These are phyloP conservation scores for Endothia cerciana DNA, from an alignment of 2,329 filamentous ascomycete genomes.

Conservation along the genomic window DNA sequence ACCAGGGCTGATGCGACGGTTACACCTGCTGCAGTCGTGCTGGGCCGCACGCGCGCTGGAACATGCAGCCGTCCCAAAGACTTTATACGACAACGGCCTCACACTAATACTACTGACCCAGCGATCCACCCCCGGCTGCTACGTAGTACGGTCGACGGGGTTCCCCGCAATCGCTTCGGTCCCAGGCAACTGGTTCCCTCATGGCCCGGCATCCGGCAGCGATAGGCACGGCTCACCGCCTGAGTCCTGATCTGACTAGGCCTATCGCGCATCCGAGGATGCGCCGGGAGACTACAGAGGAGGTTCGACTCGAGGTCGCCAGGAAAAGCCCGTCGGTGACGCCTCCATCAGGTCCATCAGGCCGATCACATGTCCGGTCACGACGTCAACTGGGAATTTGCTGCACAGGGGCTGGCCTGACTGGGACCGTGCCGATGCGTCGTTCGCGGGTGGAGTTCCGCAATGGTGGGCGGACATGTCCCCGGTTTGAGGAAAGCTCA, in stretches of 20 bases:
- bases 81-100: constrained; percentile 7
- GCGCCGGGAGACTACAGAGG: too few relatives aligned
- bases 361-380: background rate
- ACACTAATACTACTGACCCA: background rate
- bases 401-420: background rate
- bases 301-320: background rate
- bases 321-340: background rate
- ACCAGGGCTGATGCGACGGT: too few relatives aligned
- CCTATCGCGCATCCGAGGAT: background rate
- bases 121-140: background rate
- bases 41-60: too few relatives aligned
- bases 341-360: background rate
- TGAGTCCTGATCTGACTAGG: background rate
- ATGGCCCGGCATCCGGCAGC: constrained; percentile 11
- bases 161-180: constrained; percentile 18
- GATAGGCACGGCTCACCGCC: background rate
- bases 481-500: constrained; percentile 9
- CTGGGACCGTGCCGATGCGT: background rate
- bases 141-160: constrained; percentile 9
- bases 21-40: too few relatives aligned
- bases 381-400: background rate
- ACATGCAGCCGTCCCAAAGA: background rate
- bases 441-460: background rate
- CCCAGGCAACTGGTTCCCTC: background rate
- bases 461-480: constrained; percentile 2